These are phyloP conservation scores for Porcisia hertigi DNA, from an alignment of 208 protist genomes.

Conservation along the genomic window DNA sequence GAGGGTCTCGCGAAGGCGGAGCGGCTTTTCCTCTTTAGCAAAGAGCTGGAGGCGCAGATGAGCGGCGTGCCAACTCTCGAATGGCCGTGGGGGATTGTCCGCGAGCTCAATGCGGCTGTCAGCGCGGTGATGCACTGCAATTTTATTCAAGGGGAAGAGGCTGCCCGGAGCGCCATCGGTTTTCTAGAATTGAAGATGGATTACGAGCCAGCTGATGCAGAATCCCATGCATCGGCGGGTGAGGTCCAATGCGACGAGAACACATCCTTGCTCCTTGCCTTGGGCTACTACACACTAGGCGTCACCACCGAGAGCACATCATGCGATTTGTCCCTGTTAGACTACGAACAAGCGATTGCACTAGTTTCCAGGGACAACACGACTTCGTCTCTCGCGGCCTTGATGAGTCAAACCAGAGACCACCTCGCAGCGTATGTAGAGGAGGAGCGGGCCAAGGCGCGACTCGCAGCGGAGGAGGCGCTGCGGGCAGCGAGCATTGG, in stretches of 20 bases:
- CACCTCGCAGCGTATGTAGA: slow-evolving; percentile 19
- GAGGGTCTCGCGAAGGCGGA: slow-evolving; percentile 9
- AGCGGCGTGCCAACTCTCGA: background rate
- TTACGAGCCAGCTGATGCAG: background rate
- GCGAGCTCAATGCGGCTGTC: slow-evolving; percentile 21
- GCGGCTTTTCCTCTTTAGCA: slow-evolving; percentile 9
- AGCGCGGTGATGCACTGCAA: slow-evolving; percentile 26
- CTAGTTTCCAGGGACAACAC: background rate
- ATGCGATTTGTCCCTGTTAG: slow-evolving; percentile 18
- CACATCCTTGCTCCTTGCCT: slow-evolving; percentile 10
- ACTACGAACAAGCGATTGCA: slow-evolving; percentile 24
- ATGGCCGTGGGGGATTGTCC: slow-evolving; percentile 20
- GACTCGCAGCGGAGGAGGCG: slow-evolving; percentile 14
- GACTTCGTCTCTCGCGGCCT: background rate
- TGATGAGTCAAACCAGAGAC: slow-evolving; percentile 16
- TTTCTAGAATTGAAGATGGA: slow-evolving; percentile 6
- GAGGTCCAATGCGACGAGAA: background rate
- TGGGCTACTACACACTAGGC: slow-evolving; percentile 22
- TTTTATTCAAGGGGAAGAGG: slow-evolving; percentile 21
- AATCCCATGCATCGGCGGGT: background rate
- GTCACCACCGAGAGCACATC: slow-evolving; percentile 16
- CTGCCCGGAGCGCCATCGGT: slow-evolving; percentile 11
- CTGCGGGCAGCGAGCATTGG: slow-evolving; percentile 7
- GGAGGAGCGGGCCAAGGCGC: slow-evolving; percentile 13
- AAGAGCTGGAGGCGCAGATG: slow-evolving; percentile 12